Conservation (phyloP, 192 early-diverging fungal species). For the Phycomyces blakesleeanus region DNA sequence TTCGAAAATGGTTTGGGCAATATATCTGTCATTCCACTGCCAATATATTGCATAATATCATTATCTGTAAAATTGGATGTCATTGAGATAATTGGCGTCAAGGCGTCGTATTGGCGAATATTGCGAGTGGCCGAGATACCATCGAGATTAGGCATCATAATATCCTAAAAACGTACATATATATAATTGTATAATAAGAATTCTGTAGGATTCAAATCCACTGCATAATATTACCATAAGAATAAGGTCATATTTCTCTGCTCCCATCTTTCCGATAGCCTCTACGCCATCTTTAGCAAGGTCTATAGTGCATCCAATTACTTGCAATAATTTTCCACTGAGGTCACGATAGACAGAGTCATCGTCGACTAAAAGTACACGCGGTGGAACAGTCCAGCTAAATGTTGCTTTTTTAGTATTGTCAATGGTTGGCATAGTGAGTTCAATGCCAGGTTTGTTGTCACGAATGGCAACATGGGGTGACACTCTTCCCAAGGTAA, state of each 20-base stretch:
- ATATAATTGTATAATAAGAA: not conserved
- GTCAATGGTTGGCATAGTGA: not conserved
- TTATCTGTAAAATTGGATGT: conserved; percentile 63
- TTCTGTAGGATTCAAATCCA: not conserved
- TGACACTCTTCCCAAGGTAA: conserved; percentile 10
- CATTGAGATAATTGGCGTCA: conserved; percentile 75
- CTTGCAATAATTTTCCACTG: conserved; percentile 52
- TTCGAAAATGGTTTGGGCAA: conserved; percentile 68
- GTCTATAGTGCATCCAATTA: conserved; percentile 67
- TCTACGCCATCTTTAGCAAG: conserved; percentile 65
- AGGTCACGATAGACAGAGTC: conserved; percentile 56
- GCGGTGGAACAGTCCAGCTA: conserved; percentile 29
- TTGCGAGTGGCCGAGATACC: conserved; percentile 64
- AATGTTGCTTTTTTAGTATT: not conserved
- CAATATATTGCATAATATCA: conserved; percentile 64
- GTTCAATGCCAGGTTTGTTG: conserved; percentile 17
- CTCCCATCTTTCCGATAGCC: conserved; percentile 57
- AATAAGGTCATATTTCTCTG: conserved; percentile 71
- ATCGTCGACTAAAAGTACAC: conserved; percentile 69
- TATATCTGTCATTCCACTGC: conserved; percentile 73
- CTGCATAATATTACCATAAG: conserved; percentile 51
- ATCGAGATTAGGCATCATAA: conserved; percentile 69
- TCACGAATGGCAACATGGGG: conserved; percentile 8
- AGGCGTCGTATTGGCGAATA: conserved; percentile 65
- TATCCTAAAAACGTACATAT: conserved; percentile 42